Percentiles rank a stretch among this genome's conserved stretches.
These are phyloP conservation scores for Aurinia saxatilis DNA, from an alignment of 345 rosid genomes.

Conservation along the genomic window DNA sequence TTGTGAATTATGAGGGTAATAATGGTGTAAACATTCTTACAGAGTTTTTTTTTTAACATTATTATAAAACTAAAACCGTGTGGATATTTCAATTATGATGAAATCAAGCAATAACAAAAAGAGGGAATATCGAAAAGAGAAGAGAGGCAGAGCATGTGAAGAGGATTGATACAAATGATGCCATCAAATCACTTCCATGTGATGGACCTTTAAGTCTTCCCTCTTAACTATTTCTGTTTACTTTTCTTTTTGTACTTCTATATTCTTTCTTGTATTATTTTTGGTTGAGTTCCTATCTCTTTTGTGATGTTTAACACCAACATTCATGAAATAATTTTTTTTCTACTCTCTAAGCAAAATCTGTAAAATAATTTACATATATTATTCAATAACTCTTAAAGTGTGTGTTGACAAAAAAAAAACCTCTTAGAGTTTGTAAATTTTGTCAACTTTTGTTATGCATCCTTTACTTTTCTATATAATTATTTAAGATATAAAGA, in stretches of 20 bases:
- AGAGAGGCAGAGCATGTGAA: conserved; percentile 30
- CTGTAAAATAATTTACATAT: not conserved
- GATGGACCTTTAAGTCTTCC: conserved; percentile 10
- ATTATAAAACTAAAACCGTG: conserved; percentile 19
- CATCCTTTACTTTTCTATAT: too few relatives aligned
- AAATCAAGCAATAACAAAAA: not conserved
- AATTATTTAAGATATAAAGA: too few relatives aligned
- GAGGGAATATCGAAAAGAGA: conserved; percentile 14
- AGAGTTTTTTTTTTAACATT: not conserved
- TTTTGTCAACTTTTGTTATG: too few relatives aligned
- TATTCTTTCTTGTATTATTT: conserved; percentile 19
- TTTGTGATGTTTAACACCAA: not conserved
- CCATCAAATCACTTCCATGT: conserved; percentile 29
- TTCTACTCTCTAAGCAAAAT: not conserved
- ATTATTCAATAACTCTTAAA: not conserved
- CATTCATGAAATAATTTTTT: not conserved
- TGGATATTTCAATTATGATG: not conserved
- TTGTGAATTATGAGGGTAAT: not conserved
- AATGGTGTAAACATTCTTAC: conserved; percentile 7
- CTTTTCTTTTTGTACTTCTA: conserved; percentile 24
- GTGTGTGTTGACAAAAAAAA: too few relatives aligned
- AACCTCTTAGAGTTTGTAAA: too few relatives aligned
- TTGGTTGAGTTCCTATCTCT: not conserved
- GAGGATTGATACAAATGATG: conserved; percentile 19
- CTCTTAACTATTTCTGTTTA: conserved; percentile 21